phyloP scores from a whole-genome alignment of 2,329 filamentous ascomycete species.

The Reticulascus tulasneorum region DNA sequence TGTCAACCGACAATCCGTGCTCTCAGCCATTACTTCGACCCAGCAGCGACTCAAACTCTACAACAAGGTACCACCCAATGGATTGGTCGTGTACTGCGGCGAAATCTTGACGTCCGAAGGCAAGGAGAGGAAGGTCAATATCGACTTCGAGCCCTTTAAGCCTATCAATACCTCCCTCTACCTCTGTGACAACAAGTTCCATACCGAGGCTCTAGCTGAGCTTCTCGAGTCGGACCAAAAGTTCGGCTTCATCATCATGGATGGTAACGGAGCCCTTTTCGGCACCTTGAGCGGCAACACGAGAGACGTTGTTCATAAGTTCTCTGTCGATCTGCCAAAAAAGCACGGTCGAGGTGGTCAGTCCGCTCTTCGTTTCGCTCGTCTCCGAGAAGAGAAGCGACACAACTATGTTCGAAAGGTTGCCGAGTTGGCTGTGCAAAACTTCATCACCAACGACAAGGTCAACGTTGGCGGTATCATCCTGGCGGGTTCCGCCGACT shows the following conservation, averaged over 20 bases:
- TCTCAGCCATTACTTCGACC: constrained; percentile 97
- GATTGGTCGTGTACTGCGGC: constrained; percentile 97
- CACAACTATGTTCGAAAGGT: constrained; percentile 99
- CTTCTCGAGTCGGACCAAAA: constrained; percentile 98
- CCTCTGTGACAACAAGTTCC: constrained; percentile 99
- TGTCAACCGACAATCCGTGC: constrained; percentile 95
- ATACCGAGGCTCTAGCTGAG: constrained; percentile 95
- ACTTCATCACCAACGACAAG: constrained; percentile 98
- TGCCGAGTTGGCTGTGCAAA: constrained; percentile 94
- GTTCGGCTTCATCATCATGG: constrained; percentile 99
- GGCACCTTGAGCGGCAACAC: constrained; percentile 97
- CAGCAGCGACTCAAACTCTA: constrained; percentile 99
- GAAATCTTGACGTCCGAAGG: constrained; percentile 99
- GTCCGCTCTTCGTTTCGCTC: constrained; percentile 97
- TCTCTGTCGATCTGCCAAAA: constrained; percentile 97
- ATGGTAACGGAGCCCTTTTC: constrained; percentile 96
- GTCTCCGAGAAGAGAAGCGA: constrained; percentile 98
- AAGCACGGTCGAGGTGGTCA: constrained; percentile 99
- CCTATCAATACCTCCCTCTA: constrained; percentile 99
- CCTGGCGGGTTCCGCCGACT: constrained; percentile 94
- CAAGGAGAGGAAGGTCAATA: constrained; percentile 99
- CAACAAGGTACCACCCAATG: constrained; percentile 97
- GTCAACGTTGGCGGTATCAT: constrained; percentile 96
- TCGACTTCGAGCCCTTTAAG: constrained; percentile 99
- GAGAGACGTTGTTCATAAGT: constrained; percentile 94